Conservation (phyloP, 495 filamentous ascomycete species). For the Jackrogersella minutella region DNA sequence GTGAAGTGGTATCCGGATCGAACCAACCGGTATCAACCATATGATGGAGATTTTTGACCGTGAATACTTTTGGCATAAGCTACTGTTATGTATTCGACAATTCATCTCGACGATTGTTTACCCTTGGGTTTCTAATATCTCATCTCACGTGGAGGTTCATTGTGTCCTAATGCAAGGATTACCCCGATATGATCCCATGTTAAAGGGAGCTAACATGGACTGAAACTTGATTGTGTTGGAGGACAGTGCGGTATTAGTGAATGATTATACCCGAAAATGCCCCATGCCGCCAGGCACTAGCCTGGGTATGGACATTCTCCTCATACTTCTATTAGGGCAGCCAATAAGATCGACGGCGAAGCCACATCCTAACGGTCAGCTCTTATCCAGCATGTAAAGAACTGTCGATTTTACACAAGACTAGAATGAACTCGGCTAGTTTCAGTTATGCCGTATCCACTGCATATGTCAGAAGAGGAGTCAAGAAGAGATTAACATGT, state of each 20-base stretch:
- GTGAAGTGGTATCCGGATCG: neutral
- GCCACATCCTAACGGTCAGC: constrained; percentile 9
- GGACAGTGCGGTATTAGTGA: constrained; percentile 10
- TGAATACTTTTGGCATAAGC: too few relatives aligned
- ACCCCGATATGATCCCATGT: constrained; percentile 30
- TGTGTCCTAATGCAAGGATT: constrained; percentile 19
- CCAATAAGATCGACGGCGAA: too few relatives aligned
- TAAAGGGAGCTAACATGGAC: constrained; percentile 24
- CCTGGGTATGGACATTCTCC: constrained; percentile 3
- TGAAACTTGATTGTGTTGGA: constrained; percentile 35
- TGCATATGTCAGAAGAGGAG: constrained; percentile 7
- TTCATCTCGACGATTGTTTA: neutral
- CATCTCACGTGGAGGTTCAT: constrained; percentile 24
- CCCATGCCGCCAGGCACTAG: constrained; percentile 1
- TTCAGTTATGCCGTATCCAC: constrained; percentile 9
- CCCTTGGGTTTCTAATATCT: constrained; percentile 19
- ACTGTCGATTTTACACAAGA: neutral
- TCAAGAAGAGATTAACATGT: constrained; percentile 19
- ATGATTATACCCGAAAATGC: constrained; percentile 18
- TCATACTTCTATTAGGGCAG: neutral
- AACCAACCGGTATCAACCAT: constrained; percentile 2
- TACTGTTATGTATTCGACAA: neutral
- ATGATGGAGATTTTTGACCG: neutral
- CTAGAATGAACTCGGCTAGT: constrained; percentile 2
- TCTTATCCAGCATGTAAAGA: neutral